Percentiles rank a stretch among this genome's conserved stretches.
These are phyloP conservation scores for Torulaspora globosa DNA, from an alignment of 1,139 yeast species.

Conservation along the genomic window DNA sequence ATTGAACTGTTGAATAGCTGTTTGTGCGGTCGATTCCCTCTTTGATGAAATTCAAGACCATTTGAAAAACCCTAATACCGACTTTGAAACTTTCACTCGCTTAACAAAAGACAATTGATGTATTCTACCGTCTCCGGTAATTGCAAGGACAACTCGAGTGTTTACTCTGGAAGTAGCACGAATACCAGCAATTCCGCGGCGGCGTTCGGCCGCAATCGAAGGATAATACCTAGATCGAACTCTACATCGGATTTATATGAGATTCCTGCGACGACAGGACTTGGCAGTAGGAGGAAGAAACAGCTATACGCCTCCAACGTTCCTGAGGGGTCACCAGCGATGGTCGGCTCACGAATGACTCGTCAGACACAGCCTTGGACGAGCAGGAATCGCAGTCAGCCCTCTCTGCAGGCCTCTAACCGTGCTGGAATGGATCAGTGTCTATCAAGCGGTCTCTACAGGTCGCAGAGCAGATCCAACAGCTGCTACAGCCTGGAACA, in stretches of 20 bases:
- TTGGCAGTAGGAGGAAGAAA: conserved; percentile 8
- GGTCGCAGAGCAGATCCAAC: neutral
- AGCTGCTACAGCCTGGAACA: conserved; percentile 5
- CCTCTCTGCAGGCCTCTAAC: too few relatives aligned
- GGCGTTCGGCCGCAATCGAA: conserved; percentile 4
- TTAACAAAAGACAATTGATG: conserved; percentile 5
- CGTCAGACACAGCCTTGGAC: neutral
- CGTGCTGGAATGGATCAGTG: too few relatives aligned
- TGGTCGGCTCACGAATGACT: neutral
- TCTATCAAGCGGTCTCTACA: neutral
- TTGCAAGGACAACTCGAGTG: conserved; percentile 13
- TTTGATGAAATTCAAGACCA: neutral
- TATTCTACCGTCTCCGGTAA: conserved; percentile 8
- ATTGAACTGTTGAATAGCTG: neutral
- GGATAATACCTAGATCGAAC: conserved; percentile 21
- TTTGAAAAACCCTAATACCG: neutral
- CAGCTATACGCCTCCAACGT: neutral
- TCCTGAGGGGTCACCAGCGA: neutral
- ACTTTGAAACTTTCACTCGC: conserved; percentile 1
- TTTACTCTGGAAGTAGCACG: conserved; percentile 14
- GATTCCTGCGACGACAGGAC: conserved; percentile 12
- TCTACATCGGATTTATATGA: conserved; percentile 25
- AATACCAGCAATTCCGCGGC: conserved; percentile 4
- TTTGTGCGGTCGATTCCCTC: neutral
- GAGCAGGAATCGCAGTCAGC: neutral